A percentile compares a stretch with the other conserved stretches of the same genome.
phyloP scores from a whole-genome alignment of 345 rosid species.

The Mercurialis annua region DNA sequence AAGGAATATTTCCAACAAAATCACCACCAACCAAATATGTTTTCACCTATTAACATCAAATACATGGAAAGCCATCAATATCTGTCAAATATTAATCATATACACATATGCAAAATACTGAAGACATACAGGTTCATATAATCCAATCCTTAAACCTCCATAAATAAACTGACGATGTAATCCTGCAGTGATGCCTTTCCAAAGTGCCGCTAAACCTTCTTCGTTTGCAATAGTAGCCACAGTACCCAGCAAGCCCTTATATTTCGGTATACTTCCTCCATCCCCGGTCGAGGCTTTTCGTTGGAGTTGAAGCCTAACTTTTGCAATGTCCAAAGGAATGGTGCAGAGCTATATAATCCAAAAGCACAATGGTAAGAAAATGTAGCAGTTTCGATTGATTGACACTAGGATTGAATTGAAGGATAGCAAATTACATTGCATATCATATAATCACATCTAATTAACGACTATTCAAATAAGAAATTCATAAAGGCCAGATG shows the following conservation, averaged over 20 bases:
- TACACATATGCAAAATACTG: slow-evolving; percentile 11
- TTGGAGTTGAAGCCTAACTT: slow-evolving; percentile 99
- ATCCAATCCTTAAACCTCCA: slow-evolving; percentile 95
- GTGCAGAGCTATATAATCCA: slow-evolving; percentile 68
- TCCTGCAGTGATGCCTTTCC: slow-evolving; percentile 96
- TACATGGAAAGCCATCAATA: slow-evolving; percentile 10
- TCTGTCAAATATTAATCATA: not conserved
- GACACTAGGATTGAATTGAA: not conserved
- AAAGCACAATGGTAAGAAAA: not conserved
- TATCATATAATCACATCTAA: not conserved
- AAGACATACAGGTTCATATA: slow-evolving; percentile 91
- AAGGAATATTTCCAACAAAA: slow-evolving; percentile 70
- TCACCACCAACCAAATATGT: slow-evolving; percentile 76
- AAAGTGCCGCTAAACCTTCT: slow-evolving; percentile 84
- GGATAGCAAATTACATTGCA: not conserved
- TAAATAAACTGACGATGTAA: slow-evolving; percentile 91
- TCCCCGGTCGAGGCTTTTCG: slow-evolving; percentile 64
- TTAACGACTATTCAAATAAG: not conserved
- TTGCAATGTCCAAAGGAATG: slow-evolving; percentile 95
- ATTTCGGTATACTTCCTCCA: slow-evolving; percentile 54
- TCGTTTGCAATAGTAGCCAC: slow-evolving; percentile 89
- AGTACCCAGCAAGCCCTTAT: slow-evolving; percentile 88
- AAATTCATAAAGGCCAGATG: not conserved
- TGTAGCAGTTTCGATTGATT: not conserved
- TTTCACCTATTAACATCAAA: slow-evolving; percentile 67